Evolutionary conservation across 2,329 filamentous ascomycete species (phyloP).

Genomic region (Penicillium psychrosexuale): DNA sequence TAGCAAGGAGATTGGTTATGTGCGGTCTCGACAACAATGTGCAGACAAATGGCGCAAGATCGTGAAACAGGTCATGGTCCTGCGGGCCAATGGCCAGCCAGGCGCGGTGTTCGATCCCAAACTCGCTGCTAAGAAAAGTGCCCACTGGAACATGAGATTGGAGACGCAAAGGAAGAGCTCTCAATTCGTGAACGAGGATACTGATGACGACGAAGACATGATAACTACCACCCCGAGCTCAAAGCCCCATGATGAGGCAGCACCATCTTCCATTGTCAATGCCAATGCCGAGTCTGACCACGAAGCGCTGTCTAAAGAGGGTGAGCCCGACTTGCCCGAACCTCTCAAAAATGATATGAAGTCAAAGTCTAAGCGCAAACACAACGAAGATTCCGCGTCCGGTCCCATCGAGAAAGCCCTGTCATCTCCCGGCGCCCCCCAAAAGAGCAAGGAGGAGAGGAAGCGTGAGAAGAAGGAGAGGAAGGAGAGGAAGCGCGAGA

Average conservation of each 20-base stretch:
- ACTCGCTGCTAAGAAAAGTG: slow-evolving; percentile 1
- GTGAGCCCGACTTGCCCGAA: neutral
- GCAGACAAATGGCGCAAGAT: slow-evolving; percentile 42
- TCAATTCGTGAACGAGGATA: slow-evolving; percentile 17
- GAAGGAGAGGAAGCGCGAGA: slow-evolving; percentile 7
- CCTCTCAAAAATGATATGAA: neutral
- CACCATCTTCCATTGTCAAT: neutral
- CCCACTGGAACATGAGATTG: slow-evolving; percentile 9
- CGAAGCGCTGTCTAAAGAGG: neutral
- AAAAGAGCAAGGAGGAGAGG: neutral
- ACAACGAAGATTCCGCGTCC: neutral
- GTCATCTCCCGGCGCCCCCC: neutral
- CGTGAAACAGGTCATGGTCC: slow-evolving; percentile 17
- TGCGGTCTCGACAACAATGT: slow-evolving; percentile 39
- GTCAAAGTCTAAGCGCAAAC: slow-evolving; percentile 1
- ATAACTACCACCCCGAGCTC: neutral
- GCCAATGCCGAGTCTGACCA: neutral
- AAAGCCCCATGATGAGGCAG: neutral
- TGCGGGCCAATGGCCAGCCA: slow-evolving; percentile 22
- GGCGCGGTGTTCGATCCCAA: slow-evolving; percentile 27
- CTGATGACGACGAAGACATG: slow-evolving; percentile 13
- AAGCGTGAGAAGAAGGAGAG: slow-evolving; percentile 11
- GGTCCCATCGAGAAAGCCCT: neutral
- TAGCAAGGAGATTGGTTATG: slow-evolving; percentile 29
- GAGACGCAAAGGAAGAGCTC: slow-evolving; percentile 13